phyloP scores from a whole-genome alignment of 2,329 filamentous ascomycete species.

The Ceratocystis huliohia region DNA sequence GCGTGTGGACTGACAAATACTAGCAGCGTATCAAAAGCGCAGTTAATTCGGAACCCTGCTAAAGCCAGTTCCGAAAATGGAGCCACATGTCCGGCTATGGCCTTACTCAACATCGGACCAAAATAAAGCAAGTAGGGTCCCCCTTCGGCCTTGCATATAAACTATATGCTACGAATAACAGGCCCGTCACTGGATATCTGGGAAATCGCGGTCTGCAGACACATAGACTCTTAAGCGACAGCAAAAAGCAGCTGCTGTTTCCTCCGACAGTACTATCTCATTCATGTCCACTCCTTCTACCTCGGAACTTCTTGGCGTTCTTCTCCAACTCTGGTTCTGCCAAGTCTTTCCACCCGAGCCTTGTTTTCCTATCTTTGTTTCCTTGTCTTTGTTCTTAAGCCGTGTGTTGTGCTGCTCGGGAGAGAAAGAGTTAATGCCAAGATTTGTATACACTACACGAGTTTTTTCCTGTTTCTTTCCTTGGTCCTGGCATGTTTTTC shows the following conservation, averaged over 20 bases:
- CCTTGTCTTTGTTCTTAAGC: background rate
- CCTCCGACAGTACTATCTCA: background rate
- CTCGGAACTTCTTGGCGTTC: constrained; percentile 2
- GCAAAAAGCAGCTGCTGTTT: background rate
- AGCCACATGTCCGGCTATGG: background rate
- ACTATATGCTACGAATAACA: background rate
- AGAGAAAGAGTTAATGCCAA: constrained; percentile 2
- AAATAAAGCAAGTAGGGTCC: background rate
- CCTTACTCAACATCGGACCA: background rate
- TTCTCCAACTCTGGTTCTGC: background rate
- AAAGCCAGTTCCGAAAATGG: background rate
- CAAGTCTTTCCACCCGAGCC: constrained; percentile 7
- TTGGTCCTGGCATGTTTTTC: background rate
- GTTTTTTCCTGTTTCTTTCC: background rate
- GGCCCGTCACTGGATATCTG: too few relatives aligned
- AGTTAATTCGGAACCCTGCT: background rate
- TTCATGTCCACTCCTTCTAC: background rate
- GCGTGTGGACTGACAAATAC: background rate
- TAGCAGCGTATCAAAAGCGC: background rate
- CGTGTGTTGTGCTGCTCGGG: background rate
- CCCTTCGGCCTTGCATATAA: background rate
- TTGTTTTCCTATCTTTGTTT: background rate
- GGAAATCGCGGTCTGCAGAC: too few relatives aligned
- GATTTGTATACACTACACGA: constrained; percentile 3
- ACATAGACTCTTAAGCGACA: too few relatives aligned